Evolutionary conservation across 2,329 filamentous ascomycete species (phyloP), one percentile per base, ranked within the genome.

Genomic region (Ophiostoma perfectum): DNA sequence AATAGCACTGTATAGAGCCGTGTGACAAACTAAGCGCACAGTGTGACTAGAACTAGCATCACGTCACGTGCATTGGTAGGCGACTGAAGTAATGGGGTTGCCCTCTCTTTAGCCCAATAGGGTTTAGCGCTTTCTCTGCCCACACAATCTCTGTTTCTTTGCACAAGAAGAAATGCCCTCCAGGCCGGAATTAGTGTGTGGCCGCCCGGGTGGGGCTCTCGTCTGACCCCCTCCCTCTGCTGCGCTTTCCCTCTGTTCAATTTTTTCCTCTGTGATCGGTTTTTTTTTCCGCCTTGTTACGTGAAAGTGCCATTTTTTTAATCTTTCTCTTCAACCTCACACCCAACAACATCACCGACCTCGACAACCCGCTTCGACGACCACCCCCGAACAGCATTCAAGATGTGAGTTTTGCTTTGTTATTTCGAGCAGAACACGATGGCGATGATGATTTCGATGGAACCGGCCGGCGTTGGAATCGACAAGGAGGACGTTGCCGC

Each of bases 341-440:
- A 27, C 63, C 63, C 16, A 64, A 64, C 66, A 63, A 65, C 68
- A 62, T 64, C 58, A 66, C 63, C 62, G 49, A 66, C 67, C 66
- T 67, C 69, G 45, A 68, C 67, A 68, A 66, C 64, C 27, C 67
- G 69, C 67, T 65, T 55, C 69, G 52, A 70, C 69, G 52, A 70
- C 69, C 69, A 70, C 64, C 65, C 27, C 45, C 65, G 67, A 70
- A 68, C 67, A 67, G 38, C 64, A 70, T 66, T 68, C 69, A 70
- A 70, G 69, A 70, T 70, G 69, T 70, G 63, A 70, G 69, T 70
- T 65, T 67, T 67, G 63, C 66, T 65, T 63, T 65, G n/a, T 62
- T 52, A 45, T 38, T 41, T 64, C n/a, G 42, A 47, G 66, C 68
- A 66, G 66, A 68, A 63, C 68, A 44, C 64, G 65, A 70, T 66